Conservation (phyloP, 1,139 yeast species). For the Yamadazyma triangularis region DNA sequence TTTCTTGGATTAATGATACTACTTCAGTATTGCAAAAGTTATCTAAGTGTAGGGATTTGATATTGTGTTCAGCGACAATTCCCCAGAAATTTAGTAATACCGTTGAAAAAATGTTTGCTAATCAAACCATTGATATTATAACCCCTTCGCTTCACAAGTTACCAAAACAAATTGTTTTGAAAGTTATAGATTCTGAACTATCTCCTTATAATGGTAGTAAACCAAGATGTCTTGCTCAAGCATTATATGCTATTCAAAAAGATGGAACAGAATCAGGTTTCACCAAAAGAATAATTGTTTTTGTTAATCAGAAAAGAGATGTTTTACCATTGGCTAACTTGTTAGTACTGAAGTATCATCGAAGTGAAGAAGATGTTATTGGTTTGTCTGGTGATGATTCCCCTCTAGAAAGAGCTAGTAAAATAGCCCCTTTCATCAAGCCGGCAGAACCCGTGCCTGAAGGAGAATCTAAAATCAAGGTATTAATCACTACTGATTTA, state of each 20-base stretch:
- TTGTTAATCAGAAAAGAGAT: conserved; percentile 72
- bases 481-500: conserved; percentile 85
- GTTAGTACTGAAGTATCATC: conserved; percentile 51
- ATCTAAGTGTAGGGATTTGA: conserved; percentile 54
- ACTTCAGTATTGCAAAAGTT: conserved; percentile 50
- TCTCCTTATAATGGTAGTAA: conserved; percentile 83
- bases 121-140: conserved; percentile 53
- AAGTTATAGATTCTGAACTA: conserved; percentile 68
- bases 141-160: conserved; percentile 82
- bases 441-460: conserved; percentile 46
- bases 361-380: conserved; percentile 39
- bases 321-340: conserved; percentile 55
- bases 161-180: conserved; percentile 68
- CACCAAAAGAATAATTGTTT: conserved; percentile 79
- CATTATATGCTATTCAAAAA: conserved; percentile 75
- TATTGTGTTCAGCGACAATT: conserved; percentile 87
- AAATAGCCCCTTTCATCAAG: conserved; percentile 56
- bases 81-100: conserved; percentile 73
- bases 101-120: conserved; percentile 59
- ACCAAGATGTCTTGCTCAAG: conserved; percentile 80
- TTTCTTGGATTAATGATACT: conserved; percentile 72
- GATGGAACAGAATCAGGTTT: conserved; percentile 78
- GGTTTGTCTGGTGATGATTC: conserved; percentile 66
- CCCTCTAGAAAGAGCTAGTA: conserved; percentile 51
- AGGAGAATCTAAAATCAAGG: conserved; percentile 38